Conservation (phyloP, 768 basidiomycete species). For the Gyrodon lividus region DNA sequence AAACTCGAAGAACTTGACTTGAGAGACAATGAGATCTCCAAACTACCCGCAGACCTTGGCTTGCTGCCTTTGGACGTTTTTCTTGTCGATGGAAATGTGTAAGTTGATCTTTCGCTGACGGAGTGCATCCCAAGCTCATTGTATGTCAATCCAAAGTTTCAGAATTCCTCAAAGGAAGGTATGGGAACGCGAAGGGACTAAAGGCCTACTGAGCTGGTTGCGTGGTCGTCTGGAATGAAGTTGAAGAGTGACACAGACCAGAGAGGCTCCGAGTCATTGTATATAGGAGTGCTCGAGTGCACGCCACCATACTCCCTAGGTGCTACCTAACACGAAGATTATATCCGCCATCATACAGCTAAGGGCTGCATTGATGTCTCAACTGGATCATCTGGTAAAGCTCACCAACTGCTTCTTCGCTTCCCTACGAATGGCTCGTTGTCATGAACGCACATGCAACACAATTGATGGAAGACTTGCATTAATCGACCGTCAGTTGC, state of each 20-base stretch:
- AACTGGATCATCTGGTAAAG: too few species aligned
- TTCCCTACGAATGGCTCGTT: too few species aligned
- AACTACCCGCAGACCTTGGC: constrained; percentile 68
- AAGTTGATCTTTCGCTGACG: constrained; percentile 31
- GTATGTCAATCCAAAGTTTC: constrained; percentile 49
- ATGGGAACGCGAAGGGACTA: constrained; percentile 87
- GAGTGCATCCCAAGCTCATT: background rate
- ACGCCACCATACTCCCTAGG: background rate
- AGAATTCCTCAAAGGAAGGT: constrained; percentile 77
- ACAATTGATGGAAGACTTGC: too few species aligned
- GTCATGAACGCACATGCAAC: too few species aligned
- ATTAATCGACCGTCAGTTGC: too few species aligned
- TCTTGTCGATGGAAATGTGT: constrained; percentile 83
- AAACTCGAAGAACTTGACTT: constrained; percentile 81
- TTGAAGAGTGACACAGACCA: background rate
- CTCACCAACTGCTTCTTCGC: too few species aligned
- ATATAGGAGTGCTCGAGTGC: background rate
- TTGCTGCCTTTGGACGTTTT: constrained; percentile 77
- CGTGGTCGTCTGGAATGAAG: constrained; percentile 65
- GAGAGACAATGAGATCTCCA: constrained; percentile 76
- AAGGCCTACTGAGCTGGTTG: constrained; percentile 77
- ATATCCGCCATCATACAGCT: too few species aligned
- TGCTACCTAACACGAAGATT: too few species aligned
- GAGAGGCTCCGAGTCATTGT: background rate
- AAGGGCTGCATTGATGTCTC: too few species aligned